A percentile compares a stretch with the other conserved stretches of the same genome.
These are phyloP conservation scores for Ophiostoma himal-ulmi DNA, from an alignment of 2,329 filamentous ascomycete species.

Conservation along the genomic window DNA sequence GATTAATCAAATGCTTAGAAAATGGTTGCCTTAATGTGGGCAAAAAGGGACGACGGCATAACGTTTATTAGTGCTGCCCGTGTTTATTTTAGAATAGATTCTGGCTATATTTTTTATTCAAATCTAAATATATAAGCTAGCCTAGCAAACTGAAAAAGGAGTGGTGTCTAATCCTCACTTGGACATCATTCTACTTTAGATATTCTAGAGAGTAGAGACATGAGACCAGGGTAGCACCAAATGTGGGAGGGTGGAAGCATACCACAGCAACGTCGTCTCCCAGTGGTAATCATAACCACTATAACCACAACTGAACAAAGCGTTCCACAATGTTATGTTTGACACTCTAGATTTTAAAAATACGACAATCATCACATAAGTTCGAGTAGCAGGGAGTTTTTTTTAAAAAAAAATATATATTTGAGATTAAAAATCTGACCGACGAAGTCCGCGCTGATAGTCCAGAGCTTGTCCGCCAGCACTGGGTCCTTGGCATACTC, in stretches of 20 bases:
- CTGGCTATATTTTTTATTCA: not conserved
- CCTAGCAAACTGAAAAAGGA: not conserved
- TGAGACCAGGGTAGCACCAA: not conserved
- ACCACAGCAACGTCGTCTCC: too few relatives aligned
- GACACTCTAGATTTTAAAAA: slow-evolving; percentile 16
- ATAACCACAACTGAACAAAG: too few relatives aligned
- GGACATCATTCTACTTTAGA: not conserved
- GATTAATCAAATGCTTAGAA: not conserved
- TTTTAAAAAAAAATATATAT: too few relatives aligned
- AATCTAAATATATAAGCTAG: not conserved
- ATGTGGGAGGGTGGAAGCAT: too few relatives aligned
- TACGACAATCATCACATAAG: too few relatives aligned
- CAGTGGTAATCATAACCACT: too few relatives aligned
- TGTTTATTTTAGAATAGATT: not conserved
- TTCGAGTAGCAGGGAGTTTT: too few relatives aligned
- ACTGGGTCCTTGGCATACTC: slow-evolving; percentile 25
- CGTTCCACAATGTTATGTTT: too few relatives aligned
- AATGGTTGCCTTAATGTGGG: not conserved
- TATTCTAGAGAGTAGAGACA: not conserved
- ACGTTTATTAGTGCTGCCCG: too few relatives aligned
- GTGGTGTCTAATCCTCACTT: not conserved
- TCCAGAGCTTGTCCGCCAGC: slow-evolving; percentile 39
- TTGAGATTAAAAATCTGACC: too few relatives aligned
- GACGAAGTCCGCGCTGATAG: slow-evolving; percentile 39
- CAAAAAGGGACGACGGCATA: not conserved